A percentile compares a stretch with the other conserved stretches of the same genome.
These are phyloP conservation scores for Xylariaceae sp. DNA, from an alignment of 2,329 filamentous ascomycete species.

Conservation along the genomic window DNA sequence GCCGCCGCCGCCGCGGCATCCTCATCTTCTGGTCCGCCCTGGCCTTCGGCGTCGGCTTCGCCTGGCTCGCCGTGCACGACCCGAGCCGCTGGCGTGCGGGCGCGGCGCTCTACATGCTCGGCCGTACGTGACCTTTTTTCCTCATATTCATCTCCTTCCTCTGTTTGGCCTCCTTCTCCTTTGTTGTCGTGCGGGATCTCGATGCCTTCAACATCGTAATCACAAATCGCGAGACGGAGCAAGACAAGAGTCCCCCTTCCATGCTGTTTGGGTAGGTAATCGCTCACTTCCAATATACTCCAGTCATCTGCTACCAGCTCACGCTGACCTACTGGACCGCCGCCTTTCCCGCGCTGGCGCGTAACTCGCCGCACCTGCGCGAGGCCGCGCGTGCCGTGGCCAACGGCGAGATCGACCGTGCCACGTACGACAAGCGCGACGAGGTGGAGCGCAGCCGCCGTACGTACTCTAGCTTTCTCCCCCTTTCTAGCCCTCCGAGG, in stretches of 20 bases:
- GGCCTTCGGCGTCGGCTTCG: slow-evolving; percentile 58
- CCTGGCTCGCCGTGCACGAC: slow-evolving; percentile 58
- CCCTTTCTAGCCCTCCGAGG: no score
- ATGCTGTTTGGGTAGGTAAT: no score
- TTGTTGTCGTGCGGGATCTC: no score
- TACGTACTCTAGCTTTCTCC: no score
- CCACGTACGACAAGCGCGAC: slow-evolving; percentile 54
- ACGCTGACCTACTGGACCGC: slow-evolving; percentile 64
- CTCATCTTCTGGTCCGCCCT: slow-evolving; percentile 53
- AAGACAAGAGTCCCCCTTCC: no score
- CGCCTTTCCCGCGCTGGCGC: slow-evolving; percentile 36
- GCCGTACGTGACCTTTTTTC: no score
- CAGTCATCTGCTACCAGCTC: slow-evolving; percentile 60
- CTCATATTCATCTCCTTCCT: no score
- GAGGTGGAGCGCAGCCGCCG: slow-evolving; percentile 55
- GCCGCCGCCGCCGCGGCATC: slow-evolving; percentile 55
- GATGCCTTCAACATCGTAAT: no score
- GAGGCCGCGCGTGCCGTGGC: slow-evolving; percentile 25
- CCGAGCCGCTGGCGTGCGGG: slow-evolving; percentile 52
- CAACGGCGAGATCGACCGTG: slow-evolving; percentile 42
- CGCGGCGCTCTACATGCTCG: slow-evolving; percentile 57
- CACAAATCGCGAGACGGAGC: no score
- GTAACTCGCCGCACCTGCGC: slow-evolving; percentile 27
- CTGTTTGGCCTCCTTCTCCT: no score
- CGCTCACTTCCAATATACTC: no score